phyloP scores from a whole-genome alignment of 2,329 filamentous ascomycete genomes.

The Fusarium dlaminii region DNA sequence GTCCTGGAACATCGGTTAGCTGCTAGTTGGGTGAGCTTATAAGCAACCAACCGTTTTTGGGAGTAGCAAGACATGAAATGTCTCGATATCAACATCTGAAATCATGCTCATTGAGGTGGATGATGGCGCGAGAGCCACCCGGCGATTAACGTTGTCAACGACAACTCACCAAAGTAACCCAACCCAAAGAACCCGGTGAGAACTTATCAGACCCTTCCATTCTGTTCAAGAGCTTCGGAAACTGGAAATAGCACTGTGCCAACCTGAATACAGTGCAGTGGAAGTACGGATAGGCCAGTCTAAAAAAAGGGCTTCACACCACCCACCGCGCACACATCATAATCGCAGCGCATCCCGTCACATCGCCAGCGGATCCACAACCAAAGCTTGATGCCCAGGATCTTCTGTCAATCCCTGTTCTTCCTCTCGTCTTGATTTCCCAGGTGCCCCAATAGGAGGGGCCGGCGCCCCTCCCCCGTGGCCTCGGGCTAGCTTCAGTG shows the following conservation, averaged over 20 bases:
- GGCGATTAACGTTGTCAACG: slow-evolving; percentile 14
- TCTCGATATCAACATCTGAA: slow-evolving; percentile 4
- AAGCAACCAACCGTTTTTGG: slow-evolving; percentile 6
- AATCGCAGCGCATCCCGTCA: slow-evolving; percentile 21
- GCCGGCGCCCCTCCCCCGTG: background rate
- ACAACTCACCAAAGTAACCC: slow-evolving; percentile 35
- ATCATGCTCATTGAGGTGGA: slow-evolving; percentile 33
- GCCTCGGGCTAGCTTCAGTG: slow-evolving; percentile 17
- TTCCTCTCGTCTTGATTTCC: background rate
- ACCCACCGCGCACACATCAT: slow-evolving; percentile 6
- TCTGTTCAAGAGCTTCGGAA: background rate
- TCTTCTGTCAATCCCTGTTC: slow-evolving; percentile 13
- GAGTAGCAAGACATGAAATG: slow-evolving; percentile 2
- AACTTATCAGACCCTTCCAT: slow-evolving; percentile 4
- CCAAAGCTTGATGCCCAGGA: slow-evolving; percentile 34
- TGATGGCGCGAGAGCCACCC: slow-evolving; percentile 33
- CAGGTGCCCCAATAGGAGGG: slow-evolving; percentile 26
- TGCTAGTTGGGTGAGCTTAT: background rate
- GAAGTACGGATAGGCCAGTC: background rate
- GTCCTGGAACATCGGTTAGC: slow-evolving; percentile 8
- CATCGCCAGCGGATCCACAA: slow-evolving; percentile 32
- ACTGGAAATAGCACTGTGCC: slow-evolving; percentile 9
- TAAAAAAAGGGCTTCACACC: slow-evolving; percentile 35
- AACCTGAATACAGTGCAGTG: background rate
- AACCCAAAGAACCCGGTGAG: slow-evolving; percentile 32